These are phyloP conservation scores for Sugiyamaella neomexicana DNA, from an alignment of 1,139 yeast species.

Conservation along the genomic window DNA sequence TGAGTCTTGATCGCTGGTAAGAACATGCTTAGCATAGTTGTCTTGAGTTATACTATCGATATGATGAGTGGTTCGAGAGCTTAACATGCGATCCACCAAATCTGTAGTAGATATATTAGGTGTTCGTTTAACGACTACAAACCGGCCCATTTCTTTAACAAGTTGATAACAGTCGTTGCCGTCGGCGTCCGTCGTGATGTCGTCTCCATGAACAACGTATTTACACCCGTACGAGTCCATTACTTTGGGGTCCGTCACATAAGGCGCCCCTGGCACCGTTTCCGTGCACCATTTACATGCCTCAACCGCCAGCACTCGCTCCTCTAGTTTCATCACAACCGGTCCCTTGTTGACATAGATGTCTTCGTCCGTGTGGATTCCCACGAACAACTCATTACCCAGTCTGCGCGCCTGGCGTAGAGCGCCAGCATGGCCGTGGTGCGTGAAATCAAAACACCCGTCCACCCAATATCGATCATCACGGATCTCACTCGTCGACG, in stretches of 20 bases:
- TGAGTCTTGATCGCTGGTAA: conserved; percentile 30
- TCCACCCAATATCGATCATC: conserved; percentile 72
- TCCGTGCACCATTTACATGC: conserved; percentile 88
- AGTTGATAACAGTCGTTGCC: conserved; percentile 89
- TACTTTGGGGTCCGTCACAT: conserved; percentile 85
- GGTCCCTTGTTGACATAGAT: conserved; percentile 84
- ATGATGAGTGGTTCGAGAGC: conserved; percentile 58
- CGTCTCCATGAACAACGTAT: conserved; percentile 97
- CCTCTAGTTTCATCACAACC: conserved; percentile 83
- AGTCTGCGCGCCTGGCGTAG: conserved; percentile 85
- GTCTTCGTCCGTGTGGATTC: conserved; percentile 90
- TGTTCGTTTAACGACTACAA: conserved; percentile 86
- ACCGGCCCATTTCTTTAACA: conserved; percentile 83
- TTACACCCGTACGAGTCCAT: conserved; percentile 74
- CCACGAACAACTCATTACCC: conserved; percentile 74
- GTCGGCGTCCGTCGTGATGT: conserved; percentile 91
- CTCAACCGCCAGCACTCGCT: conserved; percentile 76
- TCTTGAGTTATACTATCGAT: conserved; percentile 42
- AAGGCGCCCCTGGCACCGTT: conserved; percentile 80
- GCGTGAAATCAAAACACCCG: conserved; percentile 97
- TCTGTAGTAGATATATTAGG: conserved; percentile 95
- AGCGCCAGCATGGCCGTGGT: conserved; percentile 98
- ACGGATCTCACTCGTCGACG: background rate
- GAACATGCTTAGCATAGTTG: conserved; percentile 27
- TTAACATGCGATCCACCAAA: conserved; percentile 85